A percentile compares a stretch with the other conserved stretches of the same genome.
These are phyloP conservation scores for Chaetomiaceae sp. DNA, from an alignment of 2,329 filamentous ascomycete genomes.

Conservation along the genomic window DNA sequence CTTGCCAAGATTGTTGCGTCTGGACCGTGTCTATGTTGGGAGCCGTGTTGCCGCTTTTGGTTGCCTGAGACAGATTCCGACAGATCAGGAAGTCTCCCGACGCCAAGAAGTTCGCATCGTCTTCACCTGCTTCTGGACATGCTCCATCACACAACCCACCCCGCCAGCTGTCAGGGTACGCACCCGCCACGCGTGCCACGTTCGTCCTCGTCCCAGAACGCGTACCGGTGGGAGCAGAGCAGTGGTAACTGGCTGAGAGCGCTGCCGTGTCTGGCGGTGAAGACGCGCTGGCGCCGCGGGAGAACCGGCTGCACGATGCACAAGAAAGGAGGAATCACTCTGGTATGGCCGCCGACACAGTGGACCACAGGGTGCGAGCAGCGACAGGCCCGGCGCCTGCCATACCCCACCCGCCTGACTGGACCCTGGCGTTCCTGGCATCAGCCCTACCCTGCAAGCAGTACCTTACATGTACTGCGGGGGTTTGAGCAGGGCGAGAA, in stretches of 20 bases:
- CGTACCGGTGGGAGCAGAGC: too few species aligned
- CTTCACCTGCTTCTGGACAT: slow-evolving; percentile 4
- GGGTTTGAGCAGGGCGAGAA: too few species aligned
- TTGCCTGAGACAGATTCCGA: slow-evolving; percentile 14
- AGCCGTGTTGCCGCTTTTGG: slow-evolving; percentile 9
- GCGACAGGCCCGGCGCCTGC: too few species aligned
- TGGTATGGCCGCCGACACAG: too few species aligned
- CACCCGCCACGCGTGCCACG: neutral
- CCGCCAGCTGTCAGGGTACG: neutral
- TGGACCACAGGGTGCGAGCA: too few species aligned
- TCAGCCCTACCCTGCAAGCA: too few species aligned
- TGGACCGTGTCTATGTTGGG: neutral
- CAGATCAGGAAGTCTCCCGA: slow-evolving; percentile 1
- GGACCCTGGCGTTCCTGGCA: too few species aligned
- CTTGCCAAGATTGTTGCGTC: neutral
- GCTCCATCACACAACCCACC: neutral
- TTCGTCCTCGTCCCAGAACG: too few species aligned
- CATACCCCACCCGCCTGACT: slow-evolving; percentile 3
- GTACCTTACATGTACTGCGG: too few species aligned
- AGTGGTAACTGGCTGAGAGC: too few species aligned
- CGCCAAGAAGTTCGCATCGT: neutral
- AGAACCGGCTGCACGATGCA: slow-evolving; percentile 1
- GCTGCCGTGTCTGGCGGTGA: slow-evolving; percentile 7
- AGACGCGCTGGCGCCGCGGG: slow-evolving; percentile 1
- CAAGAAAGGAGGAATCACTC: too few species aligned